Conservation (phyloP, 495 filamentous ascomycete genomes). For the Penicillium arizonense region DNA sequence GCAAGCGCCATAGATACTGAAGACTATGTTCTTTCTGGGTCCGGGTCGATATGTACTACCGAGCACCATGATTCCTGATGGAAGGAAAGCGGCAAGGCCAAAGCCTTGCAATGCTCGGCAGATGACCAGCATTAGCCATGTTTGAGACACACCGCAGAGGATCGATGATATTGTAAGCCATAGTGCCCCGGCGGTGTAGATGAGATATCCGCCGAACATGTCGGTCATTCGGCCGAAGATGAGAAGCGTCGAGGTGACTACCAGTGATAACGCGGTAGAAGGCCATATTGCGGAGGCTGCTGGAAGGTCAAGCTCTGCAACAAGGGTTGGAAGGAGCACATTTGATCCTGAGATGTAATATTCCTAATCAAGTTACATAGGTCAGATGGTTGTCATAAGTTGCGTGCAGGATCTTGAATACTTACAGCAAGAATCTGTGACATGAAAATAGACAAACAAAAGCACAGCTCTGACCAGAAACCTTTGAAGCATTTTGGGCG, state of each 20-base stretch:
- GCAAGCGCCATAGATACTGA: conserved; percentile 75
- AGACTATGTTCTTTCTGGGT: conserved; percentile 81
- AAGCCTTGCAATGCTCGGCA: conserved; percentile 78
- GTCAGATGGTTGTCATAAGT: not conserved
- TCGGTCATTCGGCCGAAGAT: conserved; percentile 75
- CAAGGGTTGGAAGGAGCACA: conserved; percentile 70
- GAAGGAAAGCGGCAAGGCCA: conserved; percentile 74
- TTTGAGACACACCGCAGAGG: conserved; percentile 68
- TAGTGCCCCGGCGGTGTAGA: conserved; percentile 64
- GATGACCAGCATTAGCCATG: conserved; percentile 70
- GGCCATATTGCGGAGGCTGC: conserved; percentile 71
- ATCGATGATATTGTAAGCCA: conserved; percentile 77
- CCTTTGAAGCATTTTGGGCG: conserved; percentile 65
- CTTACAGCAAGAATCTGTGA: conserved; percentile 68
- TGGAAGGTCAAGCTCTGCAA: conserved; percentile 62
- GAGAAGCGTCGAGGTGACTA: conserved; percentile 70
- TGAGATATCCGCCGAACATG: conserved; percentile 71
- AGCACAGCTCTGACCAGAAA: conserved; percentile 61
- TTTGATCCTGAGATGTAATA: conserved; percentile 89
- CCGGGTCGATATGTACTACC: conserved; percentile 81
- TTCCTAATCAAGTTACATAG: conserved; percentile 44
- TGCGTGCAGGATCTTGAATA: conserved; percentile 2
- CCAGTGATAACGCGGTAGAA: conserved; percentile 72
- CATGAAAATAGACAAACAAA: conserved; percentile 70
- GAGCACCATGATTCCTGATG: conserved; percentile 74